Percentiles rank a stretch among this genome's conserved stretches.
These are phyloP conservation scores for Aspergillus sp. DNA, from an alignment of 2,329 filamentous ascomycete species.

Conservation along the genomic window DNA sequence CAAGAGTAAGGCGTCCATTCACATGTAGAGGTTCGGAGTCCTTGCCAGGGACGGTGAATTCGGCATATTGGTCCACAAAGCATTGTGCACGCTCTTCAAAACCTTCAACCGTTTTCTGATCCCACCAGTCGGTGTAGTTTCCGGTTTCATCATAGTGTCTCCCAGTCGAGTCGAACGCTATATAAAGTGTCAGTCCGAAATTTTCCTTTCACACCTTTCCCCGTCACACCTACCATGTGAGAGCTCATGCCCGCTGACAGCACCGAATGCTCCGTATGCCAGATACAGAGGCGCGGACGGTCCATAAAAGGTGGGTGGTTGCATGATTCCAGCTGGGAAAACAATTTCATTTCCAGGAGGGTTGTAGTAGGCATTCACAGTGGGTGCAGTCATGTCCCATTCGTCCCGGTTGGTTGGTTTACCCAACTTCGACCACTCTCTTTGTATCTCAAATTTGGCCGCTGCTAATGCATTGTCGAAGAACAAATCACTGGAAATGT, in stretches of 20 bases:
- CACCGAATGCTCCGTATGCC: constrained; percentile 67
- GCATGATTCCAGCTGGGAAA: constrained; percentile 68
- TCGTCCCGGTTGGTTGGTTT: constrained; percentile 59
- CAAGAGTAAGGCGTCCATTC: constrained; percentile 62
- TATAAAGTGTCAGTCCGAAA: constrained; percentile 9
- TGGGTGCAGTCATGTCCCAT: constrained; percentile 61
- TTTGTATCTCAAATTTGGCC: constrained; percentile 46
- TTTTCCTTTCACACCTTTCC: not conserved
- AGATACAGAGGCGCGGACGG: constrained; percentile 60
- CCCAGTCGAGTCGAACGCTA: constrained; percentile 65
- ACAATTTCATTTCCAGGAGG: constrained; percentile 65
- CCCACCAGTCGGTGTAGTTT: constrained; percentile 67
- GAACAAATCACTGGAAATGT: constrained; percentile 51
- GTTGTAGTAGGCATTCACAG: constrained; percentile 67
- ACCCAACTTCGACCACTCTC: constrained; percentile 57
- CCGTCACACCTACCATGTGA: constrained; percentile 49
- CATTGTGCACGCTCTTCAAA: constrained; percentile 62
- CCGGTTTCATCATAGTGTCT: constrained; percentile 64
- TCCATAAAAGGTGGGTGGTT: constrained; percentile 64
- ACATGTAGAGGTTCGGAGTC: constrained; percentile 59
- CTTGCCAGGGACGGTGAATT: constrained; percentile 57
- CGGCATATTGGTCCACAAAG: constrained; percentile 65
- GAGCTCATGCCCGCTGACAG: constrained; percentile 66
- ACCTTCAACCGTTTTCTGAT: constrained; percentile 54
- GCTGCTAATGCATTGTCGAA: constrained; percentile 59